A percentile compares a stretch with the other conserved stretches of the same genome.
Conservation (phyloP, 2,329 filamentous ascomycete species). For the Erysiphe pulchra region DNA sequence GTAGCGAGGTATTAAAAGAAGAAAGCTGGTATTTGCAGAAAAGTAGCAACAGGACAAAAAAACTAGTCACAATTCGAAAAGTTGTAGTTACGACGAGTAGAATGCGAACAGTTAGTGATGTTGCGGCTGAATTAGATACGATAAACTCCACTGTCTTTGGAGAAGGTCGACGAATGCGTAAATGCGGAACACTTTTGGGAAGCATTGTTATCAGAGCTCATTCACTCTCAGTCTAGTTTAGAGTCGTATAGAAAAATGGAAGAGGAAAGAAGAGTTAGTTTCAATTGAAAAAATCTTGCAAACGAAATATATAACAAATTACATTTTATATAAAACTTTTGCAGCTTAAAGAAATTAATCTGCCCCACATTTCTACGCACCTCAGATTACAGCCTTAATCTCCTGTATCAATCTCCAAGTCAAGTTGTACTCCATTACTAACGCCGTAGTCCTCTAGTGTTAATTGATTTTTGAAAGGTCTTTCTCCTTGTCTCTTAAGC, state of each 20-base stretch:
- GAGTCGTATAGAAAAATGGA: background rate
- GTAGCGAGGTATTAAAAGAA: slow-evolving; percentile 3
- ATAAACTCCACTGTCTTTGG: slow-evolving; percentile 83
- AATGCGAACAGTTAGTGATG: slow-evolving; percentile 22
- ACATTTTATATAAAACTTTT: too few species aligned
- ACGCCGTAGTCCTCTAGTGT: slow-evolving; percentile 84
- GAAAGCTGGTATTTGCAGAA: slow-evolving; percentile 20
- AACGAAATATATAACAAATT: too few species aligned
- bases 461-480: slow-evolving; percentile 79
- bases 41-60: slow-evolving; percentile 21
- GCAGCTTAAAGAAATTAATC: too few species aligned
- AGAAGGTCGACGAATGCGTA: slow-evolving; percentile 37
- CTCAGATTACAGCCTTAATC: slow-evolving; percentile 6
- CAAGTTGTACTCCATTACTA: slow-evolving; percentile 47
- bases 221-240: background rate
- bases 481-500: slow-evolving; percentile 71
- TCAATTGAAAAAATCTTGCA: background rate
- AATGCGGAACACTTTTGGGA: too few species aligned
- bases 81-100: slow-evolving; percentile 20
- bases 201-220: background rate
- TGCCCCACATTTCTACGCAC: background rate
- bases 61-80: slow-evolving; percentile 16
- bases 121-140: slow-evolving; percentile 49
- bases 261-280: background rate
- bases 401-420: slow-evolving; percentile 15